Evolutionary conservation across 148 eudicot genomes (phyloP).

Genomic region (Polygonum maritimum): DNA sequence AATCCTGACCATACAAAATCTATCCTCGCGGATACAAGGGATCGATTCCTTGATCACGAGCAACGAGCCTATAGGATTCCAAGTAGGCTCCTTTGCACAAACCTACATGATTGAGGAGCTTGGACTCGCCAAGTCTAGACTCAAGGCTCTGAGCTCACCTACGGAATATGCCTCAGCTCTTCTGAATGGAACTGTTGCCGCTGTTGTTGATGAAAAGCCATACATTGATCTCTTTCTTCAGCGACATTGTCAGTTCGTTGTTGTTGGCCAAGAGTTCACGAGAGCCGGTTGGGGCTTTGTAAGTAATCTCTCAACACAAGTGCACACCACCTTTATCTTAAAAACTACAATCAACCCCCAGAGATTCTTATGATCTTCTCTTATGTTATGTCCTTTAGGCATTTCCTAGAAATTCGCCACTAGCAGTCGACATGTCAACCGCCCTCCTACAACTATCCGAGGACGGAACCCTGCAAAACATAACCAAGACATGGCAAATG

Average conservation of each 20-base stretch:
- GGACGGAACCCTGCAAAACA: conserved; percentile 27
- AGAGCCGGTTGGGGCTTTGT: conserved; percentile 21
- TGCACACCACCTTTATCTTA: not conserved
- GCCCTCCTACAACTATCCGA: conserved; percentile 39
- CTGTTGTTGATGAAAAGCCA: conserved; percentile 16
- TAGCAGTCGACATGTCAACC: conserved; percentile 34
- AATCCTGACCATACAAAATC: conserved; percentile 17
- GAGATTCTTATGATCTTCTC: not conserved
- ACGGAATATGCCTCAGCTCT: conserved; percentile 6
- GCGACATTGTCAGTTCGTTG: not conserved
- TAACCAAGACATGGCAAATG: conserved; percentile 19
- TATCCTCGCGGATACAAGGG: conserved; percentile 13
- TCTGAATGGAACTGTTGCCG: conserved; percentile 11
- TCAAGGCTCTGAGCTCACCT: not conserved
- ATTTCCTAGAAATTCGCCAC: conserved; percentile 42
- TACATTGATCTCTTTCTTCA: conserved; percentile 16
- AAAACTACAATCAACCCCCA: too few relatives aligned
- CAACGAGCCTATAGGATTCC: conserved; percentile 5
- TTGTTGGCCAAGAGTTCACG: conserved; percentile 15
- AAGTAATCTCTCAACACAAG: conserved; percentile 10
- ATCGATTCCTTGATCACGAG: conserved; percentile 11
- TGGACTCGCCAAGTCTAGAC: not conserved
- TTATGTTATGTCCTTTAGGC: conserved; percentile 16
- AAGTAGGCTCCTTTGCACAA: conserved; percentile 8
- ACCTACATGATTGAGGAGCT: conserved; percentile 6